Evolutionary conservation across 2,329 filamentous ascomycete genomes (phyloP).

Genomic region (Alternaria arborescens): DNA sequence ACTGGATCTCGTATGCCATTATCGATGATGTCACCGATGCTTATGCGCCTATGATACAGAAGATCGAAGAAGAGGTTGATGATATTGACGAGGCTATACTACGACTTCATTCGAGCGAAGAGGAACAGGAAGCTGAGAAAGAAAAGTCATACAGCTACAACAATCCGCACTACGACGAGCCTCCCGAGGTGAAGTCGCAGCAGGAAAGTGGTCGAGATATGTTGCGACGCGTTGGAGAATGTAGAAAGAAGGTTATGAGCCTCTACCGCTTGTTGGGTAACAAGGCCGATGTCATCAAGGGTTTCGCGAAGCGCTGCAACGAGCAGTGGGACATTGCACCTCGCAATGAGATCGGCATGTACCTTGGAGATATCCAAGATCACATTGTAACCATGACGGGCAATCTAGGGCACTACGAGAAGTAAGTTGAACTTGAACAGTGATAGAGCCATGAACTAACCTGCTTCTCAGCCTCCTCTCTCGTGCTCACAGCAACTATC

Average conservation of each 20-base stretch:
- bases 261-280: conserved; percentile 92
- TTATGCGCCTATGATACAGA: conserved; percentile 89
- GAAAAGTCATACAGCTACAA: conserved; percentile 35
- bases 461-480: conserved; percentile 74
- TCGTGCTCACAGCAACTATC: conserved; percentile 92
- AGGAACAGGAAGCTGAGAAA: conserved; percentile 41
- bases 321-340: conserved; percentile 98
- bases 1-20: conserved; percentile 98
- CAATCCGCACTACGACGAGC: conserved; percentile 47
- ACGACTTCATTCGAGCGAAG: conserved; percentile 72
- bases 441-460: conserved; percentile 19
- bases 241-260: conserved; percentile 96
- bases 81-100: conserved; percentile 95
- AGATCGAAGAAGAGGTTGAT: conserved; percentile 95
- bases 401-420: conserved; percentile 95
- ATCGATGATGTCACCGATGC: conserved; percentile 99
- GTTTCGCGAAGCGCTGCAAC: conserved; percentile 97
- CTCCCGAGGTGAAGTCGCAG: conserved; percentile 52
- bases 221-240: conserved; percentile 90
- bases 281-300: conserved; percentile 99
- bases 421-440: conserved; percentile 63
- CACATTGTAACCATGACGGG: conserved; percentile 99
- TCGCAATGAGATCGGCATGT: conserved; percentile 94
- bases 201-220: conserved; percentile 73
- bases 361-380: conserved; percentile 97